These are phyloP conservation scores for Coniochaeta sp. DNA, from an alignment of 2,329 filamentous ascomycete genomes.

Conservation along the genomic window DNA sequence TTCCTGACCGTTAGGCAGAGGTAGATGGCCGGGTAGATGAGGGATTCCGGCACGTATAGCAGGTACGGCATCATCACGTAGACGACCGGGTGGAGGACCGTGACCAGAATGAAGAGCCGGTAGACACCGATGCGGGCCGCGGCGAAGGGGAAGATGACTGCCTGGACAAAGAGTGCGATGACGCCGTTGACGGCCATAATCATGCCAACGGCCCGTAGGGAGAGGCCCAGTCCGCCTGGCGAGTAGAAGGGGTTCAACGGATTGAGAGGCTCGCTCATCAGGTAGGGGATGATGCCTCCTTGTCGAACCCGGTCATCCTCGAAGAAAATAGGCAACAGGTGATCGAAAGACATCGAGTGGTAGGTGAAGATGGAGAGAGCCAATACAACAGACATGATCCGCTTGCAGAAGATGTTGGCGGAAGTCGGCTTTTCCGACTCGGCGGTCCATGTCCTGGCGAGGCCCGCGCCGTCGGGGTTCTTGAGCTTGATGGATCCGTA, in stretches of 20 bases:
- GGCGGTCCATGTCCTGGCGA: constrained; percentile 11
- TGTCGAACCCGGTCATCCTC: constrained; percentile 58
- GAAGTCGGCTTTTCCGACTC: constrained; percentile 25
- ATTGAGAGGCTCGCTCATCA: constrained; percentile 9
- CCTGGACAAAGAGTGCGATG: constrained; percentile 68
- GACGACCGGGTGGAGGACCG: constrained; percentile 53
- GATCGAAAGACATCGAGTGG: constrained; percentile 92
- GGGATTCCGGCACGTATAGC: constrained; percentile 43
- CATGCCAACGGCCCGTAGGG: constrained; percentile 54
- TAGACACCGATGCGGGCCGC: constrained; percentile 53
- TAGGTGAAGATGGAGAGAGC: constrained; percentile 87
- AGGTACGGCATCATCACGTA: constrained; percentile 55
- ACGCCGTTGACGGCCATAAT: constrained; percentile 40
- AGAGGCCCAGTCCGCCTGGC: constrained; percentile 56
- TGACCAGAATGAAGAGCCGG: constrained; percentile 50
- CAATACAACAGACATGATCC: constrained; percentile 69
- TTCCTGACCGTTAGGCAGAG: constrained; percentile 50
- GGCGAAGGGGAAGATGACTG: constrained; percentile 56
- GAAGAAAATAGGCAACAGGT: constrained; percentile 86
- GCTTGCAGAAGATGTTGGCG: constrained; percentile 44
- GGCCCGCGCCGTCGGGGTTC: constrained; percentile 33
- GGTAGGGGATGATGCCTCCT: background rate
- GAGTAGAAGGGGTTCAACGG: constrained; percentile 41
- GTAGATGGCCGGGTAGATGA: constrained; percentile 53
- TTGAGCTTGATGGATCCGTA: constrained; percentile 62